Evolutionary conservation across 345 rosid species (phyloP).

Genomic region (Eucalyptus tenuipes): DNA sequence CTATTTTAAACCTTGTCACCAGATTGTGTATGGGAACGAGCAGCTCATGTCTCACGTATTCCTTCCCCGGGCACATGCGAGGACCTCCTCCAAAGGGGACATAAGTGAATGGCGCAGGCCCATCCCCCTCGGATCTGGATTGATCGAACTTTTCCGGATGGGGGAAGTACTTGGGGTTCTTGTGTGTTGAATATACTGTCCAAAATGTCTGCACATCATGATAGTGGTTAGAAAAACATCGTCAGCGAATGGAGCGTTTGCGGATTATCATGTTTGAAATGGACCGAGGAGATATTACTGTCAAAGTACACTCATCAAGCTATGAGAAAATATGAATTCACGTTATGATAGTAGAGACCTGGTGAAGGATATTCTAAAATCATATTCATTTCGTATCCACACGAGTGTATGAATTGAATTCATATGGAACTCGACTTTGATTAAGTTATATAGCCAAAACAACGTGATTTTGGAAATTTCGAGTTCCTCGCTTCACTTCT

Average conservation of each 20-base stretch:
- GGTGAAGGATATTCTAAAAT: background rate
- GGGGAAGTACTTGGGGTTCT: background rate
- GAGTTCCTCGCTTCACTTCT: background rate
- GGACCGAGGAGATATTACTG: background rate
- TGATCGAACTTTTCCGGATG: background rate
- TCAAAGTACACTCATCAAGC: background rate
- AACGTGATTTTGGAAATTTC: background rate
- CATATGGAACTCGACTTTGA: background rate
- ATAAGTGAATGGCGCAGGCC: background rate
- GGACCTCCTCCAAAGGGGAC: background rate
- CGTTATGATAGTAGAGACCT: background rate
- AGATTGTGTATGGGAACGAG: background rate
- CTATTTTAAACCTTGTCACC: background rate
- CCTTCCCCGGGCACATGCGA: background rate
- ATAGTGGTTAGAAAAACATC: background rate
- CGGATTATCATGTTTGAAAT: background rate
- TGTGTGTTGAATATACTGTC: background rate
- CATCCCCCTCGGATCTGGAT: background rate
- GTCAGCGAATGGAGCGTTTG: background rate
- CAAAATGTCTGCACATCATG: background rate
- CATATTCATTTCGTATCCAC: background rate
- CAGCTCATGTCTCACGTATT: rapidly evolving
- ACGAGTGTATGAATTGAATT: background rate
- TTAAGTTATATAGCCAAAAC: background rate
- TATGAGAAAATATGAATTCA: background rate